Evolutionary conservation across 176 grass and related monocot genomes (phyloP).

Genomic region (Stipa capillata): DNA sequence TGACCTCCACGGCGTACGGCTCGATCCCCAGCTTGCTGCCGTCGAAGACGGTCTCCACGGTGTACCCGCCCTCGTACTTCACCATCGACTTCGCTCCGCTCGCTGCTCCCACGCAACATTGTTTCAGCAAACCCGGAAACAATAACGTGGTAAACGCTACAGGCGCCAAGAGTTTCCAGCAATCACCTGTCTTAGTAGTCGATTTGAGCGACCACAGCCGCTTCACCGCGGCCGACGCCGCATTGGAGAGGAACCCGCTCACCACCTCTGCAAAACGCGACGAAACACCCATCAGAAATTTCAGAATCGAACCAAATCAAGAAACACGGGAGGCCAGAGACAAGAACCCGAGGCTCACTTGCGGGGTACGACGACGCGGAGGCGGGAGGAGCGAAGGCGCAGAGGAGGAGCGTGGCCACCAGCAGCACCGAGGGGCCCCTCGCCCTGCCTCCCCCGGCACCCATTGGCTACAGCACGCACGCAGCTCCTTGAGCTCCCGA

Average conservation of each 20-base stretch:
- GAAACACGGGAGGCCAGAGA: neutral
- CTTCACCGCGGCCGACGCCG: slow-evolving; percentile 51
- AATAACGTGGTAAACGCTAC: neutral
- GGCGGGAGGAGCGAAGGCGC: neutral
- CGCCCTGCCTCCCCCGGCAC: neutral
- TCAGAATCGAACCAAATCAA: neutral
- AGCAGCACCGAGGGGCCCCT: slow-evolving; percentile 11
- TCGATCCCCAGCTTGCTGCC: slow-evolving; percentile 97
- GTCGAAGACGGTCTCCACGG: slow-evolving; percentile 94
- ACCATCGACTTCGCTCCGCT: slow-evolving; percentile 58
- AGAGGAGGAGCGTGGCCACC: slow-evolving; percentile 29
- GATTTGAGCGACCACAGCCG: slow-evolving; percentile 80
- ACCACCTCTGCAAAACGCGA: slow-evolving; percentile 54
- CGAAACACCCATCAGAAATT: neutral
- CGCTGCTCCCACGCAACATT: slow-evolving; percentile 31
- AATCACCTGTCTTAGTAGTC: slow-evolving; percentile 55
- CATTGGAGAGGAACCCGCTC: slow-evolving; percentile 62
- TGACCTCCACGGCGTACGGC: slow-evolving; percentile 72
- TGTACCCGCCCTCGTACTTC: slow-evolving; percentile 96
- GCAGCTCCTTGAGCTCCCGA: neutral
- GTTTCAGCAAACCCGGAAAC: neutral
- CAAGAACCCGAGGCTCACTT: slow-evolving; percentile 8
- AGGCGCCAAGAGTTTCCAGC: neutral
- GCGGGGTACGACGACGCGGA: slow-evolving; percentile 47
- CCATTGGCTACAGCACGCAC: neutral